These are phyloP conservation scores for Platanthera guangdongensis DNA, from an alignment of 106 monocot genomes.

Conservation along the genomic window DNA sequence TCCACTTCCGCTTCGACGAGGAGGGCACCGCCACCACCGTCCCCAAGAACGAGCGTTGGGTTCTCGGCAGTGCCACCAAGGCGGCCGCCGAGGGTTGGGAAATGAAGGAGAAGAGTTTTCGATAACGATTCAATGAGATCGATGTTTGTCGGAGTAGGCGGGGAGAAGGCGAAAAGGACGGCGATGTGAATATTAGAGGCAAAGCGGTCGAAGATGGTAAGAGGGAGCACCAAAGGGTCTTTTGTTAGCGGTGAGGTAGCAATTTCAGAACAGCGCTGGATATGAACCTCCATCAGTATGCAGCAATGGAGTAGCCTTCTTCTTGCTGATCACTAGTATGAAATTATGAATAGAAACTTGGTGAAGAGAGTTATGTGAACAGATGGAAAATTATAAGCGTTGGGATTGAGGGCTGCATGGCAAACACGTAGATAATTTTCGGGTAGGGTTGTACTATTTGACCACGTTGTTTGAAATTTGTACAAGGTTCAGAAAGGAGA, in stretches of 20 bases:
- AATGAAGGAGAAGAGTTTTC: slow-evolving; percentile 19
- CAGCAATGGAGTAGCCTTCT: no score
- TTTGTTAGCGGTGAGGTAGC: background rate
- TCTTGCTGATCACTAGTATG: background rate
- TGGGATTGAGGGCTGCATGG: no score
- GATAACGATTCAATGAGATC: slow-evolving; percentile 18
- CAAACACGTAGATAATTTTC: no score
- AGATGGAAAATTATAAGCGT: no score
- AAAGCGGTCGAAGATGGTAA: slow-evolving; percentile 40
- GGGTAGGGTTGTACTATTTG: no score
- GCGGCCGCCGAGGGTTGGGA: slow-evolving; percentile 18
- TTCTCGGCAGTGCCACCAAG: background rate
- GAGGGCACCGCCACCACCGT: slow-evolving; percentile 19
- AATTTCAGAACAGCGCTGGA: slow-evolving; percentile 20
- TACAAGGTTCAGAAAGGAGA: no score
- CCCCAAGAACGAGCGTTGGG: slow-evolving; percentile 15
- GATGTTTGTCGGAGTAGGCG: slow-evolving; percentile 25
- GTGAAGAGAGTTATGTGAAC: no score
- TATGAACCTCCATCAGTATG: slow-evolving; percentile 33
- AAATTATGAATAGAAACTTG: no score
- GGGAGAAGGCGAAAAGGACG: slow-evolving; percentile 30
- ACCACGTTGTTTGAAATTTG: no score
- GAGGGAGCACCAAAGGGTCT: slow-evolving; percentile 10
- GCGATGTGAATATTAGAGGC: slow-evolving; percentile 24
- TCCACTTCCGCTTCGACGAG: slow-evolving; percentile 19